Evolutionary conservation across 1,284 basidiomycete species (phyloP).

Genomic region (Phellopilus nigrolimitatus): DNA sequence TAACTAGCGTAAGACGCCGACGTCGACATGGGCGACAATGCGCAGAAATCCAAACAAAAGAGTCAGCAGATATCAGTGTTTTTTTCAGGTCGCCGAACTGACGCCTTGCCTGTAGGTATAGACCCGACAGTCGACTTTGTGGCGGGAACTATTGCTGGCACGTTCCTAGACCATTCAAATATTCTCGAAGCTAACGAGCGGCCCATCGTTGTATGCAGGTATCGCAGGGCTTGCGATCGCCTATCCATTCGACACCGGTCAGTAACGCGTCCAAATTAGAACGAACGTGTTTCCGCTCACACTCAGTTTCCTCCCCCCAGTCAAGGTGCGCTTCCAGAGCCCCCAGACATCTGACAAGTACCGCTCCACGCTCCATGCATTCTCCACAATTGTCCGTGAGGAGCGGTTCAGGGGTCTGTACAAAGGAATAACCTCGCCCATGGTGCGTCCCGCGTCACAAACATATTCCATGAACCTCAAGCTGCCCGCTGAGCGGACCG

Average conservation of each 20-base stretch:
- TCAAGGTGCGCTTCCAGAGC: conserved; percentile 73
- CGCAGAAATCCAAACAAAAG: background rate
- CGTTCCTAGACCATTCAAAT: background rate
- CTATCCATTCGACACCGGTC: conserved; percentile 73
- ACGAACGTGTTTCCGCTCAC: background rate
- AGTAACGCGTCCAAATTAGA: conserved; percentile 18
- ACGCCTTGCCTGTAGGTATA: conserved; percentile 25
- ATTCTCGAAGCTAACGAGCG: background rate
- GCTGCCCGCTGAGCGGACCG: no score
- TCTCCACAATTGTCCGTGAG: conserved; percentile 60
- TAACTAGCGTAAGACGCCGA: no score
- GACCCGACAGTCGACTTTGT: conserved; percentile 60
- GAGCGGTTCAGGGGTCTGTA: conserved; percentile 63
- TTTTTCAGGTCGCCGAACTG: conserved; percentile 17
- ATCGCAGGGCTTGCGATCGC: conserved; percentile 60
- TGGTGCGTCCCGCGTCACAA: conserved; percentile 40
- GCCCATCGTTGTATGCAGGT: conserved; percentile 36
- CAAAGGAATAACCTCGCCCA: conserved; percentile 67
- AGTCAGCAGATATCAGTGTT: background rate
- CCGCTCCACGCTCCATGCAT: conserved; percentile 54
- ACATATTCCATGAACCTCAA: no score
- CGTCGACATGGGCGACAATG: conserved; percentile 3
- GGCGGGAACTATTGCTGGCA: conserved; percentile 69
- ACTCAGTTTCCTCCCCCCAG: conserved; percentile 32
- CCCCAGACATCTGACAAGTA: conserved; percentile 53